phyloP scores from a whole-genome alignment of 164 flowering plant species.

The Dillenia suffruticosa region DNA sequence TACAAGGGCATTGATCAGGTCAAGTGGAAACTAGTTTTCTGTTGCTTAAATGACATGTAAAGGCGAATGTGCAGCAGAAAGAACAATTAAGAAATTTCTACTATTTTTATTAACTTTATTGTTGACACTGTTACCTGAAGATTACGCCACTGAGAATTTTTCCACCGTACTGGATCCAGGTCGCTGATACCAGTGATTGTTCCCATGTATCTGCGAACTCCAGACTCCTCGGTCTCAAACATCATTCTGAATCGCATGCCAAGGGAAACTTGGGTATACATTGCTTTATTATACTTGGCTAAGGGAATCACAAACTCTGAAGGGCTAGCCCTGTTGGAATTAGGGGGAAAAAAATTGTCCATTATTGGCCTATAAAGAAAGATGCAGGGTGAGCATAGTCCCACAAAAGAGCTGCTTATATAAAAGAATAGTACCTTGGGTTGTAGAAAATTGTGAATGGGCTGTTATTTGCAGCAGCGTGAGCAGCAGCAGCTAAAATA shows the following conservation, averaged over 20 bases:
- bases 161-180: constrained; percentile 86
- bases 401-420: no score
- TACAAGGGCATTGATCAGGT: no score
- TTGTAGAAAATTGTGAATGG: constrained; percentile 91
- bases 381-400: no score
- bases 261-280: constrained; percentile 84
- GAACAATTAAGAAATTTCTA: no score
- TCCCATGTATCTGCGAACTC: constrained; percentile 92
- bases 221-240: constrained; percentile 97
- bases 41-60: no score
- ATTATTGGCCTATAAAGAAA: no score
- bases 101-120: no score
- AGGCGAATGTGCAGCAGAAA: no score
- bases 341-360: not conserved
- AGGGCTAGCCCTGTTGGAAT: constrained; percentile 74
- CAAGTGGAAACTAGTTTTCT: no score
- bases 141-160: constrained; percentile 90
- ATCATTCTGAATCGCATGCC: constrained; percentile 98
- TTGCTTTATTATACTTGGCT: constrained; percentile 88
- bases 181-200: constrained; percentile 87
- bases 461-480: constrained; percentile 92
- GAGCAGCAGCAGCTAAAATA: constrained; percentile 96
- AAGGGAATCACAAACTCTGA: constrained; percentile 90
- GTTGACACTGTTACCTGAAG: constrained; percentile 55
- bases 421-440: constrained; percentile 57